Evolutionary conservation across 2,329 filamentous ascomycete species (phyloP), one percentile per base, ranked within the genome.

Genomic region (Xylariaceae sp.): DNA sequence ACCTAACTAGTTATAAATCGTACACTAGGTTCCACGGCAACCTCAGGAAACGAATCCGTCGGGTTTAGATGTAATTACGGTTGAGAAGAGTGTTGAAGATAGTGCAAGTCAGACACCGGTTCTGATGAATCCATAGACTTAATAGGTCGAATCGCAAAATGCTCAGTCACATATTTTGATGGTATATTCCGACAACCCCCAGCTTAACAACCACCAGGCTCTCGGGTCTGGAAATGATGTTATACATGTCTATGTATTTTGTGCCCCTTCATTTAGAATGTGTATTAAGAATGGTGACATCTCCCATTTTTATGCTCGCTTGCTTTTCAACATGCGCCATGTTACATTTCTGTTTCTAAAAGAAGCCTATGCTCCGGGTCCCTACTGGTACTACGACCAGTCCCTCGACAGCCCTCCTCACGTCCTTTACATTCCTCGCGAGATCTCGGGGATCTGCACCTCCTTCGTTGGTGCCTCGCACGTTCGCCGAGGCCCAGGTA

Each of bases 371-470:
- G 50, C 65, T 68, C 43, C 65, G 65, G 60, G 74, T 78, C 39
- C 73, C 74, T 11, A 73, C 70, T 3, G 76, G 74, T n/a, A 73
- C 71, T 36, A 77, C 71, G 17, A 77, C 70, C 46, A 82, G 60
- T 5, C 74, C 76, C 4, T 78, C 75, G 9, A 82, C 76, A 17
- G 79, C 74, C 48, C 79, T 73, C 63, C 73, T 74, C 44, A 80
- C 62, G 23, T 75, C 73, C 66, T 74, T 76, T 37, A 82, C 69
- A 49, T 73, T 69, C 14, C 78, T 70, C 54, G 77, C 66, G 29
- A 82, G 65, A 37, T 81, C 78, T 16, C 74, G 72, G 21, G 79
- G 66, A 48, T 81, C 79, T 29, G 74, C 67, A 26, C 79, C 80
- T 9, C 79, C 79, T 4, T 74, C 71, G 64, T 82, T 82, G 52